A percentile compares a stretch with the other conserved stretches of the same genome.
Evolutionary conservation across 305 asterid species (phyloP).

Genomic region (Ilex paraguariensis): DNA sequence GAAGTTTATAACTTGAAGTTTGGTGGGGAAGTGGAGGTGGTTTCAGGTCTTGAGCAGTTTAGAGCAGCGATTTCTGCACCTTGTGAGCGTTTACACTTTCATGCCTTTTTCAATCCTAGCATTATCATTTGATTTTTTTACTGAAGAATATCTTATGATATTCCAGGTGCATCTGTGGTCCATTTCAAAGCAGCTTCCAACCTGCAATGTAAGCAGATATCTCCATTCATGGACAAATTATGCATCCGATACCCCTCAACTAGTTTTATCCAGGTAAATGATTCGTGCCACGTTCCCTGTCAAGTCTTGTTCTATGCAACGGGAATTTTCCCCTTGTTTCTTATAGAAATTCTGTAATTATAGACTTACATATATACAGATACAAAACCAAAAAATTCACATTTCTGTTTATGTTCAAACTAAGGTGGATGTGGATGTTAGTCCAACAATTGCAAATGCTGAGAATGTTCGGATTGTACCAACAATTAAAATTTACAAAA

Average conservation of each 20-base stretch:
- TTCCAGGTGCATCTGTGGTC: conserved; percentile 70
- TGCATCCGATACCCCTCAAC: conserved; percentile 65
- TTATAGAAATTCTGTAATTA: no score
- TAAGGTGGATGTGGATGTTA: conserved; percentile 76
- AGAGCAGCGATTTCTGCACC: conserved; percentile 67
- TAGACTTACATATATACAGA: no score
- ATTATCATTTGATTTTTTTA: no score
- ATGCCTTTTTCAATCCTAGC: background rate
- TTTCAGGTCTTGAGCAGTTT: conserved; percentile 69
- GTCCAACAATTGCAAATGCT: conserved; percentile 44
- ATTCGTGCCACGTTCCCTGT: background rate
- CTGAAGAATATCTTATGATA: background rate
- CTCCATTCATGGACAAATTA: conserved; percentile 55
- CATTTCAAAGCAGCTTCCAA: conserved; percentile 50
- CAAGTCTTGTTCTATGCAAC: background rate
- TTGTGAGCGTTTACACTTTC: conserved; percentile 30
- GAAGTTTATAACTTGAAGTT: conserved; percentile 64
- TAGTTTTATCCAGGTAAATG: conserved; percentile 63
- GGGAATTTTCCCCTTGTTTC: no score
- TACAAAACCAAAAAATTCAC: background rate
- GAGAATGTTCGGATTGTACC: conserved; percentile 71
- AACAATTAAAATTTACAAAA: conserved; percentile 76
- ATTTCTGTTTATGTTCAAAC: conserved; percentile 9
- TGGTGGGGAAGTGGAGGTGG: conserved; percentile 75
- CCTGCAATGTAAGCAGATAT: conserved; percentile 57